Evolutionary conservation across 805 yeast species (phyloP), one percentile per base, ranked within the genome.

Genomic region (Candida namnaoensis): DNA sequence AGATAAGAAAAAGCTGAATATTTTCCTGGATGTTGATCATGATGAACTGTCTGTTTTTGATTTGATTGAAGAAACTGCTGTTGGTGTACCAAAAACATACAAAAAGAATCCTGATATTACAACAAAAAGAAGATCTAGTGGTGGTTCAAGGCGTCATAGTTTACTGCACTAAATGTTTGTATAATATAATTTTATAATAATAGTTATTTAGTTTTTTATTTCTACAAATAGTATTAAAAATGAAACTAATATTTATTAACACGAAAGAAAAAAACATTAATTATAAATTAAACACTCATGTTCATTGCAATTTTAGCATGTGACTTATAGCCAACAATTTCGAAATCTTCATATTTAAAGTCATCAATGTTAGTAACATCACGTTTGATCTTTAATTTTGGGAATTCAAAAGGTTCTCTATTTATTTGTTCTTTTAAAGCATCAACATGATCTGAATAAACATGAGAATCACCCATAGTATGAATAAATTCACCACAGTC

Each of bases 381-480:
- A 46, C 93, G 74, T 42, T 74, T 76, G 48, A 93, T 83, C 40
- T 57, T 65, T 54, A 93, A 69, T 49, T 72, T 85, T 5, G 99
- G 99, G 65, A 93, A 93, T 15, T 62, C 58, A 46, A 79, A 72
- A 12, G 99, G 98, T 15, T 61, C 61, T 62, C 99, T 78, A 36
- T 66, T 58, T 9, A 86, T 61, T 62, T 93, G 99, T 51, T 78
- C 83, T 51, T 82, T 75, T 47, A 93, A 71, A 1, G 98, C 96
- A 42, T 88, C 96, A 12, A 91, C 77, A 59, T 93, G 99, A 60
- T 93, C 95, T 47, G 78, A 73, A 60, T 93, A 93, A 8, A 93
- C 95, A 58, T 93, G 99, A 1, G 96, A 86, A 61, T 93, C 99
- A 24, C 99, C 99, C 78, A 93, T 65, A 5, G 95, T 88, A 58